Percentiles rank a stretch among this genome's conserved stretches.
Evolutionary conservation across 1,284 basidiomycete species (phyloP).

Genomic region (Leccinum idahoense): DNA sequence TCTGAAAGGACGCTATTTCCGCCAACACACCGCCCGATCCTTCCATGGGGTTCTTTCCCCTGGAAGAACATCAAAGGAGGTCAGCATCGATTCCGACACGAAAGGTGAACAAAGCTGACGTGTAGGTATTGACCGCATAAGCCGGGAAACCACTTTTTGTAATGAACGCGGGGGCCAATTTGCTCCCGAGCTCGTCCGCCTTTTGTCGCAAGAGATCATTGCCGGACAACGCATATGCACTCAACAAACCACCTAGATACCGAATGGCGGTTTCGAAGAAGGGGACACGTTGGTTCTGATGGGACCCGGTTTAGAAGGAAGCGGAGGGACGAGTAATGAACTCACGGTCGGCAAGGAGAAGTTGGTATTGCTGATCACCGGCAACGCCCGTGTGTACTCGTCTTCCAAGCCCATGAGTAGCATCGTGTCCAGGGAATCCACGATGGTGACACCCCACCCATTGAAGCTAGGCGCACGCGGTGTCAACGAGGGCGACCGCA

Average conservation of each 20-base stretch:
- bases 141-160: constrained; percentile 45
- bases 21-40: constrained; percentile 42
- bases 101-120: constrained; percentile 27
- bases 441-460: constrained; percentile 84
- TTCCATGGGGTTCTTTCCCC: background rate
- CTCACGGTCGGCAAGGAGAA: constrained; percentile 45
- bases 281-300: constrained; percentile 37
- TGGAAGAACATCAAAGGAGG: background rate
- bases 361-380: constrained; percentile 59
- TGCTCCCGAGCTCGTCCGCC: constrained; percentile 49
- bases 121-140: constrained; percentile 43
- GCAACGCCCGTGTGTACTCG: constrained; percentile 71
- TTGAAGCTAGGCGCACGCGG: constrained; percentile 48
- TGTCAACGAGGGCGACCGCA: constrained; percentile 6
- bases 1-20: constrained; percentile 50
- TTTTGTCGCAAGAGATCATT: constrained; percentile 41
- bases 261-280: constrained; percentile 63
- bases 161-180: constrained; percentile 49
- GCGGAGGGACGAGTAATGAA: background rate
- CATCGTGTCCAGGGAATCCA: constrained; percentile 86
- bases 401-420: constrained; percentile 77
- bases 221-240: constrained; percentile 72
- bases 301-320: background rate
- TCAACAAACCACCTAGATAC: constrained; percentile 71
- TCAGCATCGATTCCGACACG: constrained; percentile 1